A percentile compares a stretch with the other conserved stretches of the same genome.
Conservation (phyloP, 2,329 filamentous ascomycete genomes). For the Fusarium torulosum region DNA sequence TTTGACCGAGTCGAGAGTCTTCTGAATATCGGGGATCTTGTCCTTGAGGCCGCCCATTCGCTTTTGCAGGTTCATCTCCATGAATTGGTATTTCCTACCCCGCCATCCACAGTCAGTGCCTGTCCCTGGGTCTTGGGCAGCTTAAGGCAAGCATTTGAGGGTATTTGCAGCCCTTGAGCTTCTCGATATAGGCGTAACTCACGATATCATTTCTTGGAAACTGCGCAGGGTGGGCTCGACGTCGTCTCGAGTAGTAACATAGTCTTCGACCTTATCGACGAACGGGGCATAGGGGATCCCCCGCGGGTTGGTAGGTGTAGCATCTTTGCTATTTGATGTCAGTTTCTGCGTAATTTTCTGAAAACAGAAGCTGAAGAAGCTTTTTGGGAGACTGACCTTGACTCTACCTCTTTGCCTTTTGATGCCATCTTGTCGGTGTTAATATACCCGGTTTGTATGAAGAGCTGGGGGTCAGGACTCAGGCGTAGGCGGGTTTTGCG, state of each 20-base stretch:
- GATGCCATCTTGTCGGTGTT: conserved; percentile 55
- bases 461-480: conserved; percentile 44
- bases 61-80: conserved; percentile 93
- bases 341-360: conserved; percentile 15
- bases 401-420: conserved; percentile 55
- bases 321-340: conserved; percentile 57
- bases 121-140: conserved; percentile 9
- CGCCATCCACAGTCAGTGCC: conserved; percentile 42
- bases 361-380: background rate
- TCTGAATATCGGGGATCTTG: conserved; percentile 97
- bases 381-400: conserved; percentile 49
- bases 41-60: conserved; percentile 85
- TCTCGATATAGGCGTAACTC: conserved; percentile 52
- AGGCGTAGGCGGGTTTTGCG: conserved; percentile 47
- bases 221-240: conserved; percentile 84
- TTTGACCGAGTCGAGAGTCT: conserved; percentile 90
- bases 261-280: conserved; percentile 90
- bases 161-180: conserved; percentile 15
- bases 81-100: conserved; percentile 97
- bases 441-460: conserved; percentile 39
- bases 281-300: conserved; percentile 88
- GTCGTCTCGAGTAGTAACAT: conserved; percentile 81
- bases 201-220: conserved; percentile 96
- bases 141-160: conserved; percentile 26
- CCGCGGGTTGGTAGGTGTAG: conserved; percentile 77